Conservation (phyloP, 768 basidiomycete genomes). For the Auricularia cornea region DNA sequence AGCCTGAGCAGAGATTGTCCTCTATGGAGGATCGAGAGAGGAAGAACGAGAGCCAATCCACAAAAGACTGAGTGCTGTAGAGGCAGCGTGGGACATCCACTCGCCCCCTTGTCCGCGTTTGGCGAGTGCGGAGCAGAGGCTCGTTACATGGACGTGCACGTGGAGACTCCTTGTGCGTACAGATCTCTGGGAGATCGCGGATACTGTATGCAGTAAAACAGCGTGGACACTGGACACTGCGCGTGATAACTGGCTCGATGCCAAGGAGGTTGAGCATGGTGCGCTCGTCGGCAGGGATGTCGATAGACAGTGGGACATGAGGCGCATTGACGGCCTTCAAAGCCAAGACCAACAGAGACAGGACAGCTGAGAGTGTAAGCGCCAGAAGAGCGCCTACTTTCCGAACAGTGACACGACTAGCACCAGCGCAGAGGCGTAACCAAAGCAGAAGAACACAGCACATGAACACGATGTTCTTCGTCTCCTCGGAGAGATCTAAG, state of each 20-base stretch:
- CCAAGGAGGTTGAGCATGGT: background rate
- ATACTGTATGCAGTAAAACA: background rate
- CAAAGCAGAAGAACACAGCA: background rate
- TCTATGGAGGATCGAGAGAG: background rate
- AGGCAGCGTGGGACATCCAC: background rate
- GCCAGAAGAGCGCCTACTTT: background rate
- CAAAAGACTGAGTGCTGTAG: background rate
- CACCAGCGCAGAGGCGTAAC: background rate
- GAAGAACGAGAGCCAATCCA: background rate
- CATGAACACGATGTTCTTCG: background rate
- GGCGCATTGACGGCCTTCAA: background rate
- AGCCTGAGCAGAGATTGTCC: background rate
- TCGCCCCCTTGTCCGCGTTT: background rate
- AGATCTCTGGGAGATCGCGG: background rate
- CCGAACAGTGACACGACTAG: background rate
- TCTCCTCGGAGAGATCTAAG: background rate
- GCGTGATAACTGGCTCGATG: background rate
- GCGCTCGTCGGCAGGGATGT: background rate
- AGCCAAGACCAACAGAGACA: background rate
- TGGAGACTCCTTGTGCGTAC: background rate
- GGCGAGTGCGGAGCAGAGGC: background rate
- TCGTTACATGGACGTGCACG: background rate
- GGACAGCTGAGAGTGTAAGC: background rate
- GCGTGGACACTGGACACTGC: background rate
- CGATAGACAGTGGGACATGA: background rate